phyloP scores from a whole-genome alignment of 139 green algal genomes.

The Chlorella sp. region DNA sequence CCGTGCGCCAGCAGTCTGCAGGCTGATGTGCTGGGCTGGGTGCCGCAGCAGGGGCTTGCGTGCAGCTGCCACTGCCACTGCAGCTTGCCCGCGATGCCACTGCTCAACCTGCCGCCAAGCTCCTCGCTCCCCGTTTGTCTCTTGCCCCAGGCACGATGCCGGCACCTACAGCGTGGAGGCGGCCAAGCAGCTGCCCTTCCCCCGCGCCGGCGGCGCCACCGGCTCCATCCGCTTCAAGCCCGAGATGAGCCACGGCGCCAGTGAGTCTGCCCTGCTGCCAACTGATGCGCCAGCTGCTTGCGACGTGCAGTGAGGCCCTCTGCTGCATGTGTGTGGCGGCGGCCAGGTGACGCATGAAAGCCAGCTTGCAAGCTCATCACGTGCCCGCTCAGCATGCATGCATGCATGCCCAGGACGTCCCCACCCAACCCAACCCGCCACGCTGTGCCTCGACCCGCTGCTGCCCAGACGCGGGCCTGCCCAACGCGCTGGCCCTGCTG shows the following conservation, averaged over 20 bases:
- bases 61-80: no score
- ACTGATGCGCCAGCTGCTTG: no score
- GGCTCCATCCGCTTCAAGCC: slow-evolving; percentile 89
- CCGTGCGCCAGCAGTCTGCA: background rate
- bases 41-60: background rate
- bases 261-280: no score
- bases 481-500: slow-evolving; percentile 50
- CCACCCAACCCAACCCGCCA: no score
- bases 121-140: background rate
- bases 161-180: slow-evolving; percentile 67
- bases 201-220: slow-evolving; percentile 76
- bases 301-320: no score
- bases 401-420: no score
- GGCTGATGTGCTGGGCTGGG: background rate
- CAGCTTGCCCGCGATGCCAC: no score
- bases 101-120: background rate
- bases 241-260: slow-evolving; percentile 85
- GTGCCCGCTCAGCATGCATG: no score
- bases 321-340: no score
- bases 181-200: slow-evolving; percentile 4
- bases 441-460: no score
- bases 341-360: no score
- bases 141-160: background rate
- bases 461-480: slow-evolving; percentile 65
- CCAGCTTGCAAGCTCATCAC: no score